These are phyloP conservation scores for Vitis rupestris DNA, from an alignment of 164 flowering plant species.

Conservation along the genomic window DNA sequence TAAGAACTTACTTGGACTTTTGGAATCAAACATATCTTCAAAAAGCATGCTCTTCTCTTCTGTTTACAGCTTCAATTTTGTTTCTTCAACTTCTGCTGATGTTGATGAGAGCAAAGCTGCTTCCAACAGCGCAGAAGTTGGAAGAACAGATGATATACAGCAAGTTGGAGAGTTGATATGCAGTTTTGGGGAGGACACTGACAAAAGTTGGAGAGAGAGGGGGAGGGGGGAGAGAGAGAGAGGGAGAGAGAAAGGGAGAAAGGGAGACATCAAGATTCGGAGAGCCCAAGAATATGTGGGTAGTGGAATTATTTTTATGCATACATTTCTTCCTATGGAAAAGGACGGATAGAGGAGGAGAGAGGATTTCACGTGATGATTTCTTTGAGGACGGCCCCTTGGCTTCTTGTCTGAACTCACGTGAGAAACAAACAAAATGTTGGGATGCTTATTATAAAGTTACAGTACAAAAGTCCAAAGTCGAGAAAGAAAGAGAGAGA, in stretches of 20 bases:
- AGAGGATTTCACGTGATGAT: constrained; percentile 19
- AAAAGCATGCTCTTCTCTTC: neutral
- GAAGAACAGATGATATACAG: too few relatives aligned
- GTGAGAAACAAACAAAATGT: neutral
- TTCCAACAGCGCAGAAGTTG: too few relatives aligned
- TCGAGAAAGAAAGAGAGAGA: too few relatives aligned
- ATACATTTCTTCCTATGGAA: neutral
- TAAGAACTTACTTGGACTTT: constrained; percentile 23
- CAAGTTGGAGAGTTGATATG: neutral
- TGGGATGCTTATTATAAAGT: too few relatives aligned
- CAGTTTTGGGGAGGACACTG: neutral
- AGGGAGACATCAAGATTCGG: neutral
- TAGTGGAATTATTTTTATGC: neutral
- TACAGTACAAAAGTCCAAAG: too few relatives aligned
- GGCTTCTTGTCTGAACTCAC: constrained; percentile 16
- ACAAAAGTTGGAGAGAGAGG: neutral
- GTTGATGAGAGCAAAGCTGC: too few relatives aligned
- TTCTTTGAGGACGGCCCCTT: constrained; percentile 16
- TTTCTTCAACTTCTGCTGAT: neutral
- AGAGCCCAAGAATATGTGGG: constrained; percentile 2
- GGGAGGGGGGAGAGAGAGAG: neutral
- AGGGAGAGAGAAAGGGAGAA: neutral
- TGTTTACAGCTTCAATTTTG: neutral
- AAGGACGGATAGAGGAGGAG: neutral
- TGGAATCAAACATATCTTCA: constrained; percentile 16